phyloP scores from a whole-genome alignment of 139 green algal species.

The Chlamydomonas sp. region DNA sequence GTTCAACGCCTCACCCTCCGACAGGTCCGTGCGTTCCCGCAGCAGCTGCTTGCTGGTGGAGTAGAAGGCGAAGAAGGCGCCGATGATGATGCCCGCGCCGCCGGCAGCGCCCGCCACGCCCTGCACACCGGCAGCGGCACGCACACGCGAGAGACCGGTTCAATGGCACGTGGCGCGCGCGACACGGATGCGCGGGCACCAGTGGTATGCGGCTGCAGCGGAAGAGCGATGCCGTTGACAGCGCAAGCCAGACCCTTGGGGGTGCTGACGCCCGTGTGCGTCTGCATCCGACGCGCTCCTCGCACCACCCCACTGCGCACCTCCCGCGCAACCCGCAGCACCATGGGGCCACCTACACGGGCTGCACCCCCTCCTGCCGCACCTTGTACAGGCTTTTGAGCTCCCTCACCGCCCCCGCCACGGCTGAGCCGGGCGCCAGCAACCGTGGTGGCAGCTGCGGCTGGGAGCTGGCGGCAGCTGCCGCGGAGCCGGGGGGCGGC shows the following conservation, averaged over 20 bases:
- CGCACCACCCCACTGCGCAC: neutral
- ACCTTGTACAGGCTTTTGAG: neutral
- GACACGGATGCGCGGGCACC: no score
- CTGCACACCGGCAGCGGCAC: conserved; percentile 45
- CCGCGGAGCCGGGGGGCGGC: no score
- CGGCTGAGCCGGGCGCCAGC: neutral
- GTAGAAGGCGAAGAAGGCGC: conserved; percentile 85
- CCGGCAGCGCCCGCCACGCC: conserved; percentile 66
- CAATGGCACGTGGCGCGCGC: neutral
- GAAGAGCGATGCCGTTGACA: neutral
- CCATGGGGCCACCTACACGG: no score
- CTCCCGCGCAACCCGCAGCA: neutral
- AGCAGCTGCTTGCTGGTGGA: conserved; percentile 72
- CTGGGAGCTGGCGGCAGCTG: no score
- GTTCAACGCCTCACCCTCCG: no score
- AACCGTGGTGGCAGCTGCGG: neutral
- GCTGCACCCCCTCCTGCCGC: neutral
- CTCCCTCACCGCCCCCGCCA: neutral
- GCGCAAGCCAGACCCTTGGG: neutral
- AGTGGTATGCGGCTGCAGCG: neutral
- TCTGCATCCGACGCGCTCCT: no score
- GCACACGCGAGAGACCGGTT: neutral
- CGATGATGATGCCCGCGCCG: conserved; percentile 75
- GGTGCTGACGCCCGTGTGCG: no score
- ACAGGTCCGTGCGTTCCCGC: conserved; percentile 1